These are phyloP conservation scores for Argentina anserina DNA, from an alignment of 306 rosid genomes.

Conservation along the genomic window DNA sequence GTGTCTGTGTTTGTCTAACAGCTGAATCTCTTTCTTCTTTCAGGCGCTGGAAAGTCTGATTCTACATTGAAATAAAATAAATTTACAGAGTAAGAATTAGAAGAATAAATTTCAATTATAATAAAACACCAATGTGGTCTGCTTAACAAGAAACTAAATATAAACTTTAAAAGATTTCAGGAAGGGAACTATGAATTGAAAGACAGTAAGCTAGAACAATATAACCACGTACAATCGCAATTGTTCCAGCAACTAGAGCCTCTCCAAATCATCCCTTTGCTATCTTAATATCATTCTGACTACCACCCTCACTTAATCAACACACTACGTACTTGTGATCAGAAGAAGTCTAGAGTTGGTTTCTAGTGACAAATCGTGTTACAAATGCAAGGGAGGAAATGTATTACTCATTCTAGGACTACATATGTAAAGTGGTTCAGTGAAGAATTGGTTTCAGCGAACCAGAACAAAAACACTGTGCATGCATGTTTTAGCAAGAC, in stretches of 20 bases:
- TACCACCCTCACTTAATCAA: background rate
- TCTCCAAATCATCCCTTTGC: background rate
- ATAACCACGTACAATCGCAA: background rate
- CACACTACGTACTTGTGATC: background rate
- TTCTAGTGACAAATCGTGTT: background rate
- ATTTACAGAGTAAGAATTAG: constrained; percentile 4
- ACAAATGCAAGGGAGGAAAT: background rate
- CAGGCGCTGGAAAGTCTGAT: constrained; percentile 51
- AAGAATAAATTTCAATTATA: background rate
- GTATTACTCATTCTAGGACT: background rate
- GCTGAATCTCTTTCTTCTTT: constrained; percentile 86
- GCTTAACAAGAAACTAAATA: background rate
- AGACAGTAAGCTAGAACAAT: background rate
- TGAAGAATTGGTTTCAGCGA: background rate
- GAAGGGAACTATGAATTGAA: background rate
- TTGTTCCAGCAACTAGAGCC: background rate
- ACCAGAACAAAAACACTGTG: background rate
- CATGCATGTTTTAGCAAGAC: background rate
- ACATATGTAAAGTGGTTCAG: background rate
- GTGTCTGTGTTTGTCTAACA: constrained; percentile 61
- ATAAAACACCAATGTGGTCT: constrained; percentile 11
- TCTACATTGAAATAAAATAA: constrained; percentile 30
- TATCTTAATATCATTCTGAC: background rate
- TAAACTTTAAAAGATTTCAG: background rate
- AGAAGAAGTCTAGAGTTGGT: background rate